Conservation (phyloP, 345 rosid species). For the Gossypium mustelinum region DNA sequence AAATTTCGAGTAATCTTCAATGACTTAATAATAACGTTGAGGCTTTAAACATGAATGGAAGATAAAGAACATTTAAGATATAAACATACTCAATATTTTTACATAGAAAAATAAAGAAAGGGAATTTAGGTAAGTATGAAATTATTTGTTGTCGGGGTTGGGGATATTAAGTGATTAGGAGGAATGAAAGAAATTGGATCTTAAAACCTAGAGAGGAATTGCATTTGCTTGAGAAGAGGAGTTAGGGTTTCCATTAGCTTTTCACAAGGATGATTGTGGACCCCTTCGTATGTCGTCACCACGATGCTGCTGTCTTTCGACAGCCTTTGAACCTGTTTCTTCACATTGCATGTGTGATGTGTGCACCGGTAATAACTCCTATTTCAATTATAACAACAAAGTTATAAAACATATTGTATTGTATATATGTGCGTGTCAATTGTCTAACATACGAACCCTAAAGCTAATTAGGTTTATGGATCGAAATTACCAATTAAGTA, state of each 20-base stretch:
- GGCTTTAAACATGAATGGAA: too few relatives aligned
- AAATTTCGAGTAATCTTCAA: too few relatives aligned
- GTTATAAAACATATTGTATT: too few relatives aligned
- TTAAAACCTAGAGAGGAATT: slow-evolving; percentile 64
- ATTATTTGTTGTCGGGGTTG: slow-evolving; percentile 4
- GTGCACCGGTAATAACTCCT: slow-evolving; percentile 96
- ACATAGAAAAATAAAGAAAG: background rate
- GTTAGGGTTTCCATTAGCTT: slow-evolving; percentile 88
- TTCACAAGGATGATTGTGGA: slow-evolving; percentile 87
- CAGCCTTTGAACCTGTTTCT: slow-evolving; percentile 89
- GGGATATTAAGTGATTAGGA: background rate
- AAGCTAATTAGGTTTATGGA: too few relatives aligned
- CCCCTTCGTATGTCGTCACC: slow-evolving; percentile 79
- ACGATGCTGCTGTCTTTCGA: slow-evolving; percentile 71
- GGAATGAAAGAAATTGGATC: background rate
- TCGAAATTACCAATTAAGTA: too few relatives aligned
- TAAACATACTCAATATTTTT: background rate
- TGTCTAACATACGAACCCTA: too few relatives aligned
- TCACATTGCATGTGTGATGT: slow-evolving; percentile 90
- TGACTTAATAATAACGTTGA: too few relatives aligned
- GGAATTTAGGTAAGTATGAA: background rate
- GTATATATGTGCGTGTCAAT: too few relatives aligned
- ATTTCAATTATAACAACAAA: background rate
- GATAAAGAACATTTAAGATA: too few relatives aligned
- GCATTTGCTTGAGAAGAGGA: slow-evolving; percentile 88